Evolutionary conservation across 768 basidiomycete species (phyloP), one percentile per base, ranked within the genome.

Genomic region (Russula olivacea): DNA sequence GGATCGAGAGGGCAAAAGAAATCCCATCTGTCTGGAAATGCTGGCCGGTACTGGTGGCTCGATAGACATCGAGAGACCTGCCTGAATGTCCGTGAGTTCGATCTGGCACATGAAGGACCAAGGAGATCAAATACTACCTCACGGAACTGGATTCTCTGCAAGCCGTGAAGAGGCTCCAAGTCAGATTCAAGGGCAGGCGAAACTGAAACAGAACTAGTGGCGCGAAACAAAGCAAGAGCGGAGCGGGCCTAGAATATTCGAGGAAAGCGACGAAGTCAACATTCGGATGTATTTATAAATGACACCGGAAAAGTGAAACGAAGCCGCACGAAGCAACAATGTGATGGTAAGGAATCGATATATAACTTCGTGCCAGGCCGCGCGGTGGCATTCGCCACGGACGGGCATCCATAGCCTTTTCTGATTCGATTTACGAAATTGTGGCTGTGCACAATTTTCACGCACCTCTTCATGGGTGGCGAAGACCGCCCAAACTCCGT

Each of bases 101-200:
- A 45, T 2, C n/a, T 54, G 7, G 17, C 43, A 19, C 5, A 45
- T 41, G 12, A 61, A 34, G 19, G 45, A 45, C 8, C 30, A 10
- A 49, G 19, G 30, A 23, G 15, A 36, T 36, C 25, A 43, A 49
- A 41, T 53, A 60, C 36, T n/a, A 58, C 49, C 7, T 48, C 14
- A 38, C 36, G 41, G 32, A 76, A 55, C 53, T 78, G 74, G 63
- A 86, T 72, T 55, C 79, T 79, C 68, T 75, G 74, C 63, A 88
- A 75, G 60, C 83, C 85, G 58, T 79, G 74, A 61, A 85, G 78
- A 10, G 85, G 84, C 68, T 86, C 81, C 43, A 88, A 77, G 68
- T 88, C 85, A 58, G 72, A 72, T 71, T 87, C 85, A 53, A 86
- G 80, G 38, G 85, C 87, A 49, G 85, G 77, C 15, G 79, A 73